A percentile compares a stretch with the other conserved stretches of the same genome.
These are phyloP conservation scores for Rutstroemia sp. DNA, from an alignment of 2,329 filamentous ascomycete species.

Conservation along the genomic window DNA sequence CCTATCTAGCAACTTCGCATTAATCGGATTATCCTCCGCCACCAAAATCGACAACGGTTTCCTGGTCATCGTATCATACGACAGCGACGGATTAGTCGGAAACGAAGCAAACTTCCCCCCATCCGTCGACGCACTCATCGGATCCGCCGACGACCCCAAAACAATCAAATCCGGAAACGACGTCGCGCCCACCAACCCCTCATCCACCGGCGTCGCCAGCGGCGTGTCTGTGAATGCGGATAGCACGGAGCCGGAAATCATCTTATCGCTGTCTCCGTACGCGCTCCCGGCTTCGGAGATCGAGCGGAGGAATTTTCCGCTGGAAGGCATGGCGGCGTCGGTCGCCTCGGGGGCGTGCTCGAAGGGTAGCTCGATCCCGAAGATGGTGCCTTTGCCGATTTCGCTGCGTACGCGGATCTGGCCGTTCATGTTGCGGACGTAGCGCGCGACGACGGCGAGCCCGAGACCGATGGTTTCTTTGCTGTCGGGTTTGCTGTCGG, in stretches of 20 bases:
- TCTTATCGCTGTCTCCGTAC: neutral
- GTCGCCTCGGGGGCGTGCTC: constrained; percentile 8
- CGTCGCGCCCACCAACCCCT: neutral
- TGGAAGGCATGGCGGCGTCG: neutral
- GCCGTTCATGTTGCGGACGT: constrained; percentile 17
- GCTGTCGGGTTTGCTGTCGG: neutral
- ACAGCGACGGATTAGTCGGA: neutral
- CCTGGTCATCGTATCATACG: neutral
- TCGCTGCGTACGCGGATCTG: constrained; percentile 19
- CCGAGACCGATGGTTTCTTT: constrained; percentile 17
- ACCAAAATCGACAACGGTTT: constrained; percentile 50
- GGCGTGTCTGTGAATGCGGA: neutral
- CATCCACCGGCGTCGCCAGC: neutral
- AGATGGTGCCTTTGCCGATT: constrained; percentile 17
- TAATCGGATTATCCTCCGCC: constrained; percentile 84
- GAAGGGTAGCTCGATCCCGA: constrained; percentile 20
- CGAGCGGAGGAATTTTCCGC: neutral
- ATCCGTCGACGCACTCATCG: neutral
- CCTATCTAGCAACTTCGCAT: constrained; percentile 74
- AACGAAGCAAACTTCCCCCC: neutral
- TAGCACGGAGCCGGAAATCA: neutral
- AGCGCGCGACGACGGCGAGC: constrained; percentile 21
- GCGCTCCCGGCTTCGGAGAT: neutral
- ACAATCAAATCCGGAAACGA: neutral
- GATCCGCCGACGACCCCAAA: neutral